Evolutionary conservation across 2,329 filamentous ascomycete species (phyloP).

Genomic region (Calonectria henricotiae): DNA sequence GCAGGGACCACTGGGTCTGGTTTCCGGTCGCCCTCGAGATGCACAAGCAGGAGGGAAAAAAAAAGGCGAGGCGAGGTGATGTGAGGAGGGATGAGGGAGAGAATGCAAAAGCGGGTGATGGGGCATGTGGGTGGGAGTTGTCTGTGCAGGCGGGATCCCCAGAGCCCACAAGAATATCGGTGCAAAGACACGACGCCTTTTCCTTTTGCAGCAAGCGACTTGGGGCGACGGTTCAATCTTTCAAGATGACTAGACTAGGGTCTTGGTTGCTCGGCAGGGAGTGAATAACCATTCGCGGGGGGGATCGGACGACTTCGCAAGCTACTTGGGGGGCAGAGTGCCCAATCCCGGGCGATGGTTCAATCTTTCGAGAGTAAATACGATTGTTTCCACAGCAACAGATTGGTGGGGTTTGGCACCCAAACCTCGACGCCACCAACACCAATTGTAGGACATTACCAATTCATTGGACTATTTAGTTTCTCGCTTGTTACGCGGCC

Average conservation of each 20-base stretch:
- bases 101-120: slow-evolving; percentile 16
- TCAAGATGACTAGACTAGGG: slow-evolving; percentile 20
- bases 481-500: slow-evolving; percentile 1
- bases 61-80: slow-evolving; percentile 8
- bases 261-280: neutral
- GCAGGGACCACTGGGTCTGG: slow-evolving; percentile 24
- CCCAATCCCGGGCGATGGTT: no score
- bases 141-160: slow-evolving; percentile 29
- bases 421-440: slow-evolving; percentile 29
- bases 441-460: slow-evolving; percentile 5
- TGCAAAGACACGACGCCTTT: slow-evolving; percentile 8
- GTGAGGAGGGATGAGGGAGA: slow-evolving; percentile 21
- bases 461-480: neutral
- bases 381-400: slow-evolving; percentile 29
- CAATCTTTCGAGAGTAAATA: no score
- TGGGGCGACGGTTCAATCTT: slow-evolving; percentile 11
- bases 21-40: slow-evolving; percentile 28
- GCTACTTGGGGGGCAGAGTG: no score
- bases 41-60: slow-evolving; percentile 1
- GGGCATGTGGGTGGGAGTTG: slow-evolving; percentile 21
- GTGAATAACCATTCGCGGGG: no score
- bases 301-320: no score
- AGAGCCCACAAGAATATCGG: slow-evolving; percentile 16
- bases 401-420: neutral
- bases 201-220: slow-evolving; percentile 25